phyloP scores from a whole-genome alignment of 306 rosid genomes.

The Lathyrus aphaca region DNA sequence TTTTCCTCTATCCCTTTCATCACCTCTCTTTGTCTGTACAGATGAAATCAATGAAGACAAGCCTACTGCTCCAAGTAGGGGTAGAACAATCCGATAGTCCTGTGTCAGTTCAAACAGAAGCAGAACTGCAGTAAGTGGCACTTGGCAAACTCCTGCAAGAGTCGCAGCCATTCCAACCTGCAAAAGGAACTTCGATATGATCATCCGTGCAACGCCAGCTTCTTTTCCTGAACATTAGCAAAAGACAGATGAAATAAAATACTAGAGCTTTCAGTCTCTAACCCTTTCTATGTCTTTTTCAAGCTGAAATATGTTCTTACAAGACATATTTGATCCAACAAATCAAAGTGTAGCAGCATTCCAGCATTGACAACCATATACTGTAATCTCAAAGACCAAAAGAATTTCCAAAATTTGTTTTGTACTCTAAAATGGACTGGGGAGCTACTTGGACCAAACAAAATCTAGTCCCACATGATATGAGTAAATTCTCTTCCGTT shows the following conservation, averaged over 20 bases:
- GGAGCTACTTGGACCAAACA: conserved; percentile 11
- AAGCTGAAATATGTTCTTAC: conserved; percentile 6
- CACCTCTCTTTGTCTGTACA: conserved; percentile 65
- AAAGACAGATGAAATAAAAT: conserved; percentile 21
- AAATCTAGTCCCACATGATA: conserved; percentile 3
- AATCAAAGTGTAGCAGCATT: conserved; percentile 16
- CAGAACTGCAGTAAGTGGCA: conserved; percentile 91
- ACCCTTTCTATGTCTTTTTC: conserved; percentile 3
- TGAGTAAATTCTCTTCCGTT: neutral
- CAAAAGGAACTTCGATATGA: conserved; percentile 42
- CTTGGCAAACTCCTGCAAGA: conserved; percentile 97
- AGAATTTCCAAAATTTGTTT: conserved; percentile 2
- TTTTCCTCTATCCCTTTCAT: conserved; percentile 41
- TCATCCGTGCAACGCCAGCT: conserved; percentile 34
- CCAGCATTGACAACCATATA: conserved; percentile 5
- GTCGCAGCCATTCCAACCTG: conserved; percentile 99
- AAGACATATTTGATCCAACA: neutral
- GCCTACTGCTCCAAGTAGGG: conserved; percentile 97
- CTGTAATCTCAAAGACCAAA: conserved; percentile 15
- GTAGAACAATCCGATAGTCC: conserved; percentile 91
- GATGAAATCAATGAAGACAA: conserved; percentile 91
- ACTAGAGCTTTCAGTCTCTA: conserved; percentile 11
- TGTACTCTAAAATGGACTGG: conserved; percentile 4
- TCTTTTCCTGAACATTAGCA: conserved; percentile 15
- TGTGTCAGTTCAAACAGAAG: conserved; percentile 93